Evolutionary conservation across 116 monocot genomes (phyloP), one percentile per base, ranked within the genome.

Genomic region (Trichopus zeylanicus): DNA sequence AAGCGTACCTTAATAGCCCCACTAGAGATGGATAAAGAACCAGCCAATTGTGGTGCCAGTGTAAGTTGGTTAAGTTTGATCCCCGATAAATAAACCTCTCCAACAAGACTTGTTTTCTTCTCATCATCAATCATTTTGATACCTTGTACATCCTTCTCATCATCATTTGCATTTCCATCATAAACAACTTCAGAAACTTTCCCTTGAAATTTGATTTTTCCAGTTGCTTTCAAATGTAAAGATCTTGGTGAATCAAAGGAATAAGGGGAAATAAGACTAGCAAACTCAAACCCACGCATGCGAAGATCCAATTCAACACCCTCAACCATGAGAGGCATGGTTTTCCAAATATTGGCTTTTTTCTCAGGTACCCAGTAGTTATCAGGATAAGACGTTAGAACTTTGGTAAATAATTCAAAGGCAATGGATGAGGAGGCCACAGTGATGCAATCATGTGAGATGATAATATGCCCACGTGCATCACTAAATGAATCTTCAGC

Each of bases 401-500:
- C 70, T 78, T 76, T 81, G 59, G 72, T 71, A 57, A 80, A 73
- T 52, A 98, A 70, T 56, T 98, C 98, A 67, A 91, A 98, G 48
- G 92, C 85, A 74, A 83, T 66, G 20, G 98, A 91, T 38, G 91
- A 88, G 54, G 91, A 88, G 63, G 54, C 75, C 21, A 98, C 35
- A 31, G 63, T 80, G 7, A 91, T 77, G 57, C 71, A 69, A 23
- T 98, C 98, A 65, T 88, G 91, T 48, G 80, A 79, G 56, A 98
- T 88, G 47, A 91, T 73, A 57, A 98, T 91, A 56, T 98, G 85
- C 27, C 98, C 98, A 54, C 92, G 87, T 51, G 88, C 91, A 82
- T 98, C 91, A 70, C 66, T 51, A 46, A 98, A 98, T 57, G 98
- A 98, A 51, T 88, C 98, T 73, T 91, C 88, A 73, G 88, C 98